These are phyloP conservation scores for Abelmoschus esculentus DNA, from an alignment of 345 rosid genomes.

Conservation along the genomic window DNA sequence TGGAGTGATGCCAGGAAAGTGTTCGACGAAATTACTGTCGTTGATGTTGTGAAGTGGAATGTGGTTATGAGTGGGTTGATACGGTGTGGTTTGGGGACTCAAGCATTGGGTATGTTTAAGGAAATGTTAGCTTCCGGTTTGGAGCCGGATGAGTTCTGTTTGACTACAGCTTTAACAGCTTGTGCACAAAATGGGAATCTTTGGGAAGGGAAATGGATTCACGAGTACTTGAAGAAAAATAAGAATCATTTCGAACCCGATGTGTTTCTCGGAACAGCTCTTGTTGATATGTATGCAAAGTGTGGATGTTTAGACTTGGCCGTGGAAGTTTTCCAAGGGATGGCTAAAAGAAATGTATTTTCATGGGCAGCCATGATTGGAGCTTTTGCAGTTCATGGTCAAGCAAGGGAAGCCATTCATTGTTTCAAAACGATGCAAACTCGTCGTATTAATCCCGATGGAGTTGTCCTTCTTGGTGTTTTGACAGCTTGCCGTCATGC, in stretches of 20 bases:
- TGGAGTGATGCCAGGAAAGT: conserved; percentile 32
- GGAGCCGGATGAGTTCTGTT: conserved; percentile 45
- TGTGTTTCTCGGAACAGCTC: conserved; percentile 43
- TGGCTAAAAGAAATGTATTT: conserved; percentile 41
- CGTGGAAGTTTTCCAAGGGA: conserved; percentile 31
- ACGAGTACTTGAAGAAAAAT: conserved; percentile 35
- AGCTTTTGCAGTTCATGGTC: conserved; percentile 38
- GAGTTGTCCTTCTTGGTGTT: conserved; percentile 44
- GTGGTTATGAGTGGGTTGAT: conserved; percentile 46
- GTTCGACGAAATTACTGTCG: conserved; percentile 49
- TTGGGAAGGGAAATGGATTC: conserved; percentile 50
- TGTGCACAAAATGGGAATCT: conserved; percentile 50
- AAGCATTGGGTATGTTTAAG: conserved; percentile 30
- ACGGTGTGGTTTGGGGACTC: conserved; percentile 23
- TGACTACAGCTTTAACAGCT: conserved; percentile 42
- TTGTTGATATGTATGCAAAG: conserved; percentile 57
- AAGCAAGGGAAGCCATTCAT: conserved; percentile 34
- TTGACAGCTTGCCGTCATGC: conserved; percentile 50
- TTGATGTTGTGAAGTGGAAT: conserved; percentile 49
- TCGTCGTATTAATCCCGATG: conserved; percentile 38
- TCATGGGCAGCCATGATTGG: conserved; percentile 55
- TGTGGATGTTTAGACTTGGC: conserved; percentile 48
- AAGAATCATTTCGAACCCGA: conserved; percentile 24
- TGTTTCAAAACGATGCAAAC: conserved; percentile 40
- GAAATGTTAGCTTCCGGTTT: conserved; percentile 38